phyloP scores from a whole-genome alignment of 1,139 yeast species.

The Scheffersomyces quercinus region DNA sequence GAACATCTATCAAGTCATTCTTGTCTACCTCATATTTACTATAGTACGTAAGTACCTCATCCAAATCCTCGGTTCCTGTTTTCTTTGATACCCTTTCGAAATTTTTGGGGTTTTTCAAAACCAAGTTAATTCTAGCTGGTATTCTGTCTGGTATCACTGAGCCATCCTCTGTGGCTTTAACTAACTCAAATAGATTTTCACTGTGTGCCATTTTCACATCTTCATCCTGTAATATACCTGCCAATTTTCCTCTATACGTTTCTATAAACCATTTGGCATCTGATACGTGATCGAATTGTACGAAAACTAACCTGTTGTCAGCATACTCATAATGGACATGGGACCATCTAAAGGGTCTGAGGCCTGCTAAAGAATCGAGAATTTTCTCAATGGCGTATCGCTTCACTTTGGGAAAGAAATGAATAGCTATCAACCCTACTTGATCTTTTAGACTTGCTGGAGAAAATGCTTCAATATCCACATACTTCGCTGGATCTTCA shows the following conservation, averaged over 20 bases:
- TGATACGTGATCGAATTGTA: conserved; percentile 23
- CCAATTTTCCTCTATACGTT: conserved; percentile 1
- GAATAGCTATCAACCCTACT: conserved; percentile 33
- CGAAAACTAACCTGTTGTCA: conserved; percentile 27
- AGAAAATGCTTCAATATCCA: conserved; percentile 26
- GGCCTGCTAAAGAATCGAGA: conserved; percentile 12
- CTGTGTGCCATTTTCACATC: conserved; percentile 5
- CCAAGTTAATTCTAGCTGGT: conserved; percentile 10
- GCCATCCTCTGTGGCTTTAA: not conserved
- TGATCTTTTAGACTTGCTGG: conserved; percentile 41
- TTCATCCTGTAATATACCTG: conserved; percentile 3
- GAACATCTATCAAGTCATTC: conserved; percentile 63
- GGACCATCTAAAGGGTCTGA: conserved; percentile 25
- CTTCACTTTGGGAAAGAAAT: conserved; percentile 34
- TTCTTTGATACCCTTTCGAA: conserved; percentile 18
- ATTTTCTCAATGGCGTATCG: conserved; percentile 30
- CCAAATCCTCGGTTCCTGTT: conserved; percentile 37
- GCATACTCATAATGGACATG: conserved; percentile 26
- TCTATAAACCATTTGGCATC: conserved; percentile 15
- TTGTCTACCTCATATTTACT: conserved; percentile 57
- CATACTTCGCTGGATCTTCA: conserved; percentile 9
- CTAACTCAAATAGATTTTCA: not conserved
- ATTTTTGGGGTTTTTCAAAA: conserved; percentile 21
- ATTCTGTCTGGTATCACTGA: not conserved
- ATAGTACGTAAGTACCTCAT: conserved; percentile 36